These are phyloP conservation scores for Chrysoporthe austroafricana DNA, from an alignment of 2,329 filamentous ascomycete genomes.

Conservation along the genomic window DNA sequence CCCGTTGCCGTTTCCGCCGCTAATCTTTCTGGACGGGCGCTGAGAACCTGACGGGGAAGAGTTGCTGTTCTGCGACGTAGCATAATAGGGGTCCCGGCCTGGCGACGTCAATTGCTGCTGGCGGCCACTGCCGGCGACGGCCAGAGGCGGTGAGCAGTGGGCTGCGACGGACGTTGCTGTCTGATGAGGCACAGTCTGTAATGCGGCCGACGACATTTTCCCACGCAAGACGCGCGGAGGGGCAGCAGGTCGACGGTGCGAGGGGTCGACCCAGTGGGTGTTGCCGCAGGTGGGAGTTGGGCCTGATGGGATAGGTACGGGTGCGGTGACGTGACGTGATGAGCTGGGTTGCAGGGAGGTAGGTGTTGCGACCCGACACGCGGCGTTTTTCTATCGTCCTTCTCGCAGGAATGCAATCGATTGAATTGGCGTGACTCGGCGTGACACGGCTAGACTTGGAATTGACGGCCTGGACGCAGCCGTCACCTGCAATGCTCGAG, in stretches of 20 bases:
- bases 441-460: background rate
- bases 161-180: constrained; percentile 48
- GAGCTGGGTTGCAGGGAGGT: background rate
- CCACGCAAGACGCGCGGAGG: constrained; percentile 35
- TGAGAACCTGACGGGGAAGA: constrained; percentile 56
- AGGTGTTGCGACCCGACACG: constrained; percentile 8
- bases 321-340: constrained; percentile 13
- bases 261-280: background rate
- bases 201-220: constrained; percentile 65
- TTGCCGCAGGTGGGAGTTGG: background rate
- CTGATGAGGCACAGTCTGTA: constrained; percentile 64
- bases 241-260: background rate
- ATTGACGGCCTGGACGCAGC: background rate
- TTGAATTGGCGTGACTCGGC: constrained; percentile 1
- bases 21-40: constrained; percentile 48
- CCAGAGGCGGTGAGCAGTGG: constrained; percentile 51
- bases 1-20: constrained; percentile 23
- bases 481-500: constrained; percentile 17
- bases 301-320: background rate
- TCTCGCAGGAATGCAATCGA: background rate
- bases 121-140: constrained; percentile 49
- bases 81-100: constrained; percentile 61
- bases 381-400: background rate
- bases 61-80: constrained; percentile 49
- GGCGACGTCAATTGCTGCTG: constrained; percentile 50